Base-by-base conservation (phyloP, 768 basidiomycete genomes). In the Leucosporidium creatinivorum region DNA sequence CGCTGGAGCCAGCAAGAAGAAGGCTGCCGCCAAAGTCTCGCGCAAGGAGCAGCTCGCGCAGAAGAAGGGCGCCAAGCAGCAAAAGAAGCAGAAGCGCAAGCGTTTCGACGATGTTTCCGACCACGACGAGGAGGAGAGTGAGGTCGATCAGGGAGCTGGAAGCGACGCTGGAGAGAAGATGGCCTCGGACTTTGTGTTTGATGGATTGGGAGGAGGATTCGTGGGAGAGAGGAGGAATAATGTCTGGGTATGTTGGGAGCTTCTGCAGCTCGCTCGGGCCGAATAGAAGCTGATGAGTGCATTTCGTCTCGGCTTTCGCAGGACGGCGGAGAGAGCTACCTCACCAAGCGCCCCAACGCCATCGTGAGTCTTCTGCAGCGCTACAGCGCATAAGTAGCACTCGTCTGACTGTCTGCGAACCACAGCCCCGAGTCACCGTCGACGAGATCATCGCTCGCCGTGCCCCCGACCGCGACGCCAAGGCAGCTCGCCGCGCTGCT, bases 391-490 rank as follows among this genome's bases (percentile, higher is more conserved):
- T n/a, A 4, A 33, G 15, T 12, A 47, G 15, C 25, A 17, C 15
- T 30, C 23, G 3, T 44, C 36, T 58, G 39, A 7, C 17, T 8
- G 19, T 3, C 39, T 26, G 8, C 23, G 30, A 12, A 33, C 15
- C 15, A 5, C 62, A 73, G 67, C 69, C 73, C 21, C 66, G 73
- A 23, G 59, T 73, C 7, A 68, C 73, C 23, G 65, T 73, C 56
- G 73, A 73, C 58, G 69, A 73, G 48, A 73, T 73, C 67, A 73
- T 73, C 36, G 70, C 70, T 13, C 57, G 70, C n/a, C 58, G 70
- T 30, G 67, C 61, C 8, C 70, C 70, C 6, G 65, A 64, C 25
- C 65, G 71, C 15, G 57, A 49, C 7, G 63, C 63, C 19, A 62
- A 58, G 18, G 47, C 57, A 8, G 44, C 33, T 0, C 44, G 28